A percentile compares a stretch with the other conserved stretches of the same genome.
phyloP scores from a whole-genome alignment of 352 stramenopile genomes.

The Globisporangium nagaii region DNA sequence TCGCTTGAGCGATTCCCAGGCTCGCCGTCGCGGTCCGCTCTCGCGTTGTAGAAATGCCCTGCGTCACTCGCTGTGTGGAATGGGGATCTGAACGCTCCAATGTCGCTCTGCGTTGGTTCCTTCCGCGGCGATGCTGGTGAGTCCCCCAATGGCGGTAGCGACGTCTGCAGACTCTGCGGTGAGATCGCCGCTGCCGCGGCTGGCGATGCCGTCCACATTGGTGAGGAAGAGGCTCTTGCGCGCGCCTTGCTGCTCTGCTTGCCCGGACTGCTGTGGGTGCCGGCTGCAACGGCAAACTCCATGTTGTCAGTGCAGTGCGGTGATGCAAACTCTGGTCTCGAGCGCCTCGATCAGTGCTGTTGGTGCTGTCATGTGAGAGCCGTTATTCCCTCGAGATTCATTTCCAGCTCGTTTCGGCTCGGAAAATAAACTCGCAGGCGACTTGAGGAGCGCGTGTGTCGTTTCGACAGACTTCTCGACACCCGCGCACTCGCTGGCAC shows the following conservation, averaged over 20 bases:
- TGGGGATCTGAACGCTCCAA: not conserved
- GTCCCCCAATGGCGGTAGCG: slow-evolving; percentile 1
- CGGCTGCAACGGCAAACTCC: not conserved
- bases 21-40: not conserved
- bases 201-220: too few relatives aligned
- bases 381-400: not conserved
- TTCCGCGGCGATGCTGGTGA: not conserved
- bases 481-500: not conserved
- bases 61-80: not conserved
- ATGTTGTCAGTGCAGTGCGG: not conserved
- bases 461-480: too few relatives aligned
- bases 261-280: not conserved
- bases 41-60: not conserved
- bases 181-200: too few relatives aligned
- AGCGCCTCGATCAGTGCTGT: too few relatives aligned
- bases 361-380: not conserved
- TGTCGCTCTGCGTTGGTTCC: not conserved
- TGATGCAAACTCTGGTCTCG: too few relatives aligned
- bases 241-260: not conserved
- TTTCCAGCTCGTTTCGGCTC: not conserved
- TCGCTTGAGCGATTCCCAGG: not conserved
- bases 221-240: too few relatives aligned
- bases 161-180: not conserved
- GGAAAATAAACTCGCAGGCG: not conserved
- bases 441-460: not conserved